These are phyloP conservation scores for Cordyceps pruinosa DNA, from an alignment of 2,329 filamentous ascomycete species.

Conservation along the genomic window DNA sequence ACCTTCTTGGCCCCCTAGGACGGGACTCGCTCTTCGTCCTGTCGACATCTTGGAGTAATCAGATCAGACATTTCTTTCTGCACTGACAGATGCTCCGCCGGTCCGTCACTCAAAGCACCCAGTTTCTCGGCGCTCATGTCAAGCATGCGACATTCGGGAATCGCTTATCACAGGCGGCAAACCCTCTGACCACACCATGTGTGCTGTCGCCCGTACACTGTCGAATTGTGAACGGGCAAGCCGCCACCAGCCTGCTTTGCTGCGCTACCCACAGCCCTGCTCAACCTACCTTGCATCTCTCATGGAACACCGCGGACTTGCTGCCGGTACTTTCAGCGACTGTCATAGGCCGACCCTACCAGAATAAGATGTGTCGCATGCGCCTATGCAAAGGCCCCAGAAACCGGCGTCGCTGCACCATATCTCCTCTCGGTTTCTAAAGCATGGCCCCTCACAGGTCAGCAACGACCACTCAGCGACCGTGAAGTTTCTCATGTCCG, in stretches of 20 bases:
- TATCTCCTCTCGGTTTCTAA: too few species aligned
- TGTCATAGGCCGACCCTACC: not conserved
- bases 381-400: not conserved
- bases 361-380: slow-evolving; percentile 6
- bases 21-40: too few species aligned
- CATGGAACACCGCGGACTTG: not conserved
- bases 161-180: not conserved
- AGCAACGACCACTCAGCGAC: too few species aligned
- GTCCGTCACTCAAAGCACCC: not conserved
- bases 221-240: not conserved
- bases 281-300: not conserved
- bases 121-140: not conserved
- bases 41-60: not conserved
- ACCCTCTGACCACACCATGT: not conserved
- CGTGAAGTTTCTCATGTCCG: too few species aligned
- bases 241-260: not conserved
- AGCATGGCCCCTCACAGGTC: too few species aligned
- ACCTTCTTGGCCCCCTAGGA: too few species aligned
- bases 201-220: not conserved
- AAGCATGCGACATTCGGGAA: not conserved
- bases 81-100: not conserved
- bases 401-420: not conserved
- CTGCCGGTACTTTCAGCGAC: not conserved
- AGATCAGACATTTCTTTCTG: not conserved
- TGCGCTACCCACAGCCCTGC: not conserved